phyloP scores from a whole-genome alignment of 1,284 basidiomycete species.

The Cystobasidiaceae sp. region DNA sequence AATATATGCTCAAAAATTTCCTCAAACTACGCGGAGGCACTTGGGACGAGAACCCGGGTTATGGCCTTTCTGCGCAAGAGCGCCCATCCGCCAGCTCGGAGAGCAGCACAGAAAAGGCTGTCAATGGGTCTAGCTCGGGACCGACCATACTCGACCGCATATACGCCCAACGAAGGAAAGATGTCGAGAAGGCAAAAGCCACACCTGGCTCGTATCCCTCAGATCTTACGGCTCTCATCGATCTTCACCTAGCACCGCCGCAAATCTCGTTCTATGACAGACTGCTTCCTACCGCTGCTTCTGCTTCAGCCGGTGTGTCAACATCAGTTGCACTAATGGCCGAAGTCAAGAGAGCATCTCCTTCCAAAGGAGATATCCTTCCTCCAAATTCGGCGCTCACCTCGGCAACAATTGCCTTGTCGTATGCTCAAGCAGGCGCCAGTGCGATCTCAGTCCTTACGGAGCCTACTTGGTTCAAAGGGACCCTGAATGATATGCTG shows the following conservation, averaged over 20 bases:
- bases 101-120: too few relatives aligned
- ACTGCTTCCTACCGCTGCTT: constrained; percentile 51
- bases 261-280: constrained; percentile 66
- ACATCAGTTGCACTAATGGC: constrained; percentile 62
- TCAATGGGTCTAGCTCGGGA: too few relatives aligned
- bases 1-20: constrained; percentile 78
- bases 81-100: too few relatives aligned
- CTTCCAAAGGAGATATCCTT: constrained; percentile 84
- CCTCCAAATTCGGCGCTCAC: constrained; percentile 56
- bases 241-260: constrained; percentile 73
- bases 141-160: constrained; percentile 74
- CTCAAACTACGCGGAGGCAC: constrained; percentile 71
- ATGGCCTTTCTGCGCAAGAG: constrained; percentile 56
- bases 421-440: constrained; percentile 87
- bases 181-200: constrained; percentile 60
- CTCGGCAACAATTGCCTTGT: constrained; percentile 75
- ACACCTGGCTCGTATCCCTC: constrained; percentile 66
- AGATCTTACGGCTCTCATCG: constrained; percentile 62
- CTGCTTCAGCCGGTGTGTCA: neutral
- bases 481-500: constrained; percentile 83
- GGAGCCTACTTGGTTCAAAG: constrained; percentile 97
- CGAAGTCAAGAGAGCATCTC: constrained; percentile 91
- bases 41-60: constrained; percentile 79
- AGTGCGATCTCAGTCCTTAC: constrained; percentile 92
- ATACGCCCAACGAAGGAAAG: constrained; percentile 62